phyloP scores from a whole-genome alignment of 1,139 yeast species.

The Saccharomycopsis crataegensis region DNA sequence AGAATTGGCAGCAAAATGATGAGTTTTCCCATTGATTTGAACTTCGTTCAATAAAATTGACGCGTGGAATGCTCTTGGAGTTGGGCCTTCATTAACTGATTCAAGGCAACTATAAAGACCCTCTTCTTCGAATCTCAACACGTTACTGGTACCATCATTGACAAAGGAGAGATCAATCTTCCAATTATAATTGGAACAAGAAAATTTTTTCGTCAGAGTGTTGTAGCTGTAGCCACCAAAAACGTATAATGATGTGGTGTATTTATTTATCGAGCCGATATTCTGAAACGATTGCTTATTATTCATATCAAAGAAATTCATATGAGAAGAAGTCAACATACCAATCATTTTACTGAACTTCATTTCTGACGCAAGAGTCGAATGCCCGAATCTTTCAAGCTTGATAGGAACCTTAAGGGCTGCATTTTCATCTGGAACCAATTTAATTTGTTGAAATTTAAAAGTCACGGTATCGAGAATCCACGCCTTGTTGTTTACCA shows the following conservation, averaged over 20 bases:
- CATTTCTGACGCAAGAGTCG: slow-evolving; percentile 20
- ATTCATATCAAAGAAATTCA: not conserved
- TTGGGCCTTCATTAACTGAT: slow-evolving; percentile 25
- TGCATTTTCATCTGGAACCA: slow-evolving; percentile 35
- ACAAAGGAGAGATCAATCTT: slow-evolving; percentile 34
- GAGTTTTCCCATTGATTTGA: not conserved
- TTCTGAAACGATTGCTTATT: not conserved
- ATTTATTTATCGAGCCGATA: not conserved
- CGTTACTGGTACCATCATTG: slow-evolving; percentile 30
- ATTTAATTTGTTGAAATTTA: slow-evolving; percentile 31
- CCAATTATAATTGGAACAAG: slow-evolving; percentile 42
- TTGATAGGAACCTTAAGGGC: slow-evolving; percentile 31
- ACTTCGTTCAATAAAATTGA: slow-evolving; percentile 17
- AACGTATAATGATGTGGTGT: slow-evolving; percentile 3
- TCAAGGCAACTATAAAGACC: slow-evolving; percentile 23
- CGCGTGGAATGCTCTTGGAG: slow-evolving; percentile 31
- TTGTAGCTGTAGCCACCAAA: slow-evolving; percentile 15
- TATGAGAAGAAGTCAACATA: not conserved
- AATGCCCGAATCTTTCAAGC: slow-evolving; percentile 42
- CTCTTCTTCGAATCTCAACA: slow-evolving; percentile 29
- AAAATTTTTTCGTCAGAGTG: slow-evolving; percentile 25
- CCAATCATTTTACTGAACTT: slow-evolving; percentile 22
- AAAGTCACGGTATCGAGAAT: slow-evolving; percentile 34
- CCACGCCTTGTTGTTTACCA: slow-evolving; percentile 35
- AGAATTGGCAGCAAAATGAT: not conserved